These are phyloP conservation scores for Sarcocystis neurona DNA, from an alignment of 169 alveolate genomes.

Conservation along the genomic window DNA sequence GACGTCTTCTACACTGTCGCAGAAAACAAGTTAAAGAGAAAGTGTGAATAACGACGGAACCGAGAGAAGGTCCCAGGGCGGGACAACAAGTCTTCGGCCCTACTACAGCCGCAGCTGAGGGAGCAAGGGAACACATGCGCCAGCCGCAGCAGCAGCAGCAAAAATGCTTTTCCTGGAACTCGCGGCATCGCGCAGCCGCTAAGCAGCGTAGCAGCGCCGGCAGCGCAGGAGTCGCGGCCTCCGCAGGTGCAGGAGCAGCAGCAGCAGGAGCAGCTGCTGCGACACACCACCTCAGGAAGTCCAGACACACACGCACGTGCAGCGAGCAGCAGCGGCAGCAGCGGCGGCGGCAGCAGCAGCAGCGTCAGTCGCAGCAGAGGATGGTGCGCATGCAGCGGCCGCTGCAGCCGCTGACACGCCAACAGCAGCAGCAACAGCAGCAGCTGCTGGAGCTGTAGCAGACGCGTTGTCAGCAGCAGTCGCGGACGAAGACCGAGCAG, in stretches of 20 bases:
- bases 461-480: slow-evolving; percentile 1
- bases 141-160: no score
- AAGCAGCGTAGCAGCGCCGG: slow-evolving; percentile 41
- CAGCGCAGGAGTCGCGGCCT: not conserved
- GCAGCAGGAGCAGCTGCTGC: slow-evolving; percentile 60
- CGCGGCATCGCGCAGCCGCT: no score
- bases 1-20: no score
- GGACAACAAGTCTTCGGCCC: no score
- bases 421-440: not conserved
- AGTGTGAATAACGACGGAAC: no score
- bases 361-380: not conserved
- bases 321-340: slow-evolving; percentile 3
- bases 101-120: no score
- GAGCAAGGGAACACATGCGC: no score
- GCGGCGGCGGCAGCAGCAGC: slow-evolving; percentile 22
- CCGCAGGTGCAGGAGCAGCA: slow-evolving; percentile 28
- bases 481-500: slow-evolving; percentile 14
- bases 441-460: no score
- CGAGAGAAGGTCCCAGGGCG: no score
- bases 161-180: no score
- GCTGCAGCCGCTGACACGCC: not conserved
- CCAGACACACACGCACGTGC: not conserved
- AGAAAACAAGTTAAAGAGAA: no score
- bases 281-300: slow-evolving; percentile 22
- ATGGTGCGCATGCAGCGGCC: not conserved